Percentiles rank a stretch among this genome's conserved stretches.
phyloP scores from a whole-genome alignment of 2,329 filamentous ascomycete species.

The Paracorniculantispora psalliotae region DNA sequence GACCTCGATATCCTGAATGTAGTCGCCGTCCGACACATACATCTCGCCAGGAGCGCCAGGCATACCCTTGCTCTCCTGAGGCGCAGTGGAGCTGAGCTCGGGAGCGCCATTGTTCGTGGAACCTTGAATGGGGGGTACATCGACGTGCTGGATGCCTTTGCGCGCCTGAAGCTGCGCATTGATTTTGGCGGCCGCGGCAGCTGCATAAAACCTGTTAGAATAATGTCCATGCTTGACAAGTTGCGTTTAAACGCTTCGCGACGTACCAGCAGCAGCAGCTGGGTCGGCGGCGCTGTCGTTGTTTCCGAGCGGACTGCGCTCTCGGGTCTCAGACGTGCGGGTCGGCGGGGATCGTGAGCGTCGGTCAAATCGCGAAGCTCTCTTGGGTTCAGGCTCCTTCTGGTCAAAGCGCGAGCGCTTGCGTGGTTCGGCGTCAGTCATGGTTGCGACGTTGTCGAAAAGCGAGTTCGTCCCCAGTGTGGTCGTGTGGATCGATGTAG shows the following conservation, averaged over 20 bases:
- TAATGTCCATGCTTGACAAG: no score
- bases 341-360: slow-evolving; percentile 78
- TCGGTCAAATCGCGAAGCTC: slow-evolving; percentile 79
- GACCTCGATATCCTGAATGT: slow-evolving; percentile 98
- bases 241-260: not conserved
- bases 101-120: slow-evolving; percentile 41
- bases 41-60: slow-evolving; percentile 71
- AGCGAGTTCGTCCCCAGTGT: not conserved
- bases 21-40: slow-evolving; percentile 94
- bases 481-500: not conserved
- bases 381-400: slow-evolving; percentile 73
- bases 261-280: slow-evolving; percentile 70
- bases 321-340: slow-evolving; percentile 66
- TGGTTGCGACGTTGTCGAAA: slow-evolving; percentile 19
- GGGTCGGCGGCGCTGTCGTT: slow-evolving; percentile 57
- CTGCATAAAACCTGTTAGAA: slow-evolving; percentile 35
- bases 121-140: slow-evolving; percentile 75
- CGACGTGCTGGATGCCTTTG: slow-evolving; percentile 85
- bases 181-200: slow-evolving; percentile 84
- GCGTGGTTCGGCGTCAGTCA: slow-evolving; percentile 67
- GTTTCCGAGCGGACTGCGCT: slow-evolving; percentile 70
- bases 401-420: slow-evolving; percentile 96
- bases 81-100: slow-evolving; percentile 30
- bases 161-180: slow-evolving; percentile 79
- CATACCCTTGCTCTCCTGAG: slow-evolving; percentile 20